Conservation (phyloP, 768 basidiomycete species). For the Mycena sanguinolenta region DNA sequence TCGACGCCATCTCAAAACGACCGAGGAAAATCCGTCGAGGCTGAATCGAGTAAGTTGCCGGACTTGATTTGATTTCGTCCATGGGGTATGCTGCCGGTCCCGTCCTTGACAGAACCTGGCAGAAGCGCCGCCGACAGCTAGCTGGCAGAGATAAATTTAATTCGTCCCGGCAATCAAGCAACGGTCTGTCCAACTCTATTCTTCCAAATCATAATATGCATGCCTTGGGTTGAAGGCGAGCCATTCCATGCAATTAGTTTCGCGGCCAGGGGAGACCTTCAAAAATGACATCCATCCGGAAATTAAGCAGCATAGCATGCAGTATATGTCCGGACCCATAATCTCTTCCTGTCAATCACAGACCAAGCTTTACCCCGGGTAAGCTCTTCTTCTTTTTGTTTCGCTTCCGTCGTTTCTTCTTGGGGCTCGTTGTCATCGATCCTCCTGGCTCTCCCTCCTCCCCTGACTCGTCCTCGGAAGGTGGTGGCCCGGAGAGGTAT, state of each 20-base stretch:
- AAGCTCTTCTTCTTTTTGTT: conserved; percentile 63
- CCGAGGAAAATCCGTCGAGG: background rate
- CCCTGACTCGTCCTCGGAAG: conserved; percentile 47
- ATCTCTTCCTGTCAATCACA: conserved; percentile 28
- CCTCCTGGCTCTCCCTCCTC: conserved; percentile 41
- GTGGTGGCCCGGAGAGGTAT: conserved; percentile 67
- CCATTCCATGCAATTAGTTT: too few species aligned
- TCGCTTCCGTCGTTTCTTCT: conserved; percentile 69
- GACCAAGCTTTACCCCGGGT: conserved; percentile 30
- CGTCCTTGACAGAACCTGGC: too few species aligned
- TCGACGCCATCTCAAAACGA: background rate
- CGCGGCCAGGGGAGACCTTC: background rate
- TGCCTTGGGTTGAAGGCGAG: too few species aligned
- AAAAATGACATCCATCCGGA: background rate
- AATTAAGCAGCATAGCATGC: background rate
- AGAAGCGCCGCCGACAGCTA: too few species aligned
- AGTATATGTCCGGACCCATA: conserved; percentile 6
- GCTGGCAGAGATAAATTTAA: too few species aligned
- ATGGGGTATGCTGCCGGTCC: too few species aligned
- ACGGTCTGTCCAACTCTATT: too few species aligned
- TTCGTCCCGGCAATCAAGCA: background rate
- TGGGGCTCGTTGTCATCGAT: conserved; percentile 48
- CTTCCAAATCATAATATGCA: background rate
- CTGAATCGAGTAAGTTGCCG: background rate
- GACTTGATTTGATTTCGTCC: too few species aligned